Percentiles rank a stretch among this genome's conserved stretches.
phyloP scores from a whole-genome alignment of 2,329 filamentous ascomycete species.

The Scedosporium apiospermum region DNA sequence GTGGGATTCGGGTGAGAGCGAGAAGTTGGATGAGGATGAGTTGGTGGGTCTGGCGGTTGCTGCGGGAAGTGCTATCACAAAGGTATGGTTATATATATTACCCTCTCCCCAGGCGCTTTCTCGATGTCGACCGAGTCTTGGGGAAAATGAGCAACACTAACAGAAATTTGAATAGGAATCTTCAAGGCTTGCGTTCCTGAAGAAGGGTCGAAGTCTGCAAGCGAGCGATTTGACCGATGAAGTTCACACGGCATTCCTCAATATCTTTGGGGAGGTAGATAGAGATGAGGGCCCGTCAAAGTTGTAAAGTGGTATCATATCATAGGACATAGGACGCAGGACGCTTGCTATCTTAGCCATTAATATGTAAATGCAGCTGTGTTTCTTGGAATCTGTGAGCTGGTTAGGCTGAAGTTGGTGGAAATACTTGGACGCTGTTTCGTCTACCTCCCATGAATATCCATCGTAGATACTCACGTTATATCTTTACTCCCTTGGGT shows the following conservation, averaged over 20 bases:
- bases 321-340: not conserved
- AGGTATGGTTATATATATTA: conserved; percentile 39
- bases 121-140: not conserved
- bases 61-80: conserved; percentile 78
- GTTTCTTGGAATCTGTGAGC: too few relatives aligned
- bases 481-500: too few relatives aligned
- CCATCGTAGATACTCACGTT: too few relatives aligned
- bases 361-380: too few relatives aligned
- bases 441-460: too few relatives aligned
- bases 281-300: conserved; percentile 23
- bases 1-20: conserved; percentile 52
- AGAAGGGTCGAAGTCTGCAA: conserved; percentile 80
- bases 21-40: conserved; percentile 39
- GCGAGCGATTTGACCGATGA: conserved; percentile 89
- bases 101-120: not conserved
- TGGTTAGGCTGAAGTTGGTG: too few relatives aligned
- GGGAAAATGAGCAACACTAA: not conserved
- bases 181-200: conserved; percentile 75
- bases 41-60: conserved; percentile 73
- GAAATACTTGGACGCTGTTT: too few relatives aligned
- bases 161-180: conserved; percentile 46
- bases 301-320: conserved; percentile 16
- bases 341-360: not conserved
- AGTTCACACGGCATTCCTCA: conserved; percentile 72
- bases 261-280: conserved; percentile 65